Base-by-base conservation (phyloP, 805 yeast species). In the Wickerhamomyces chambardii region DNA sequence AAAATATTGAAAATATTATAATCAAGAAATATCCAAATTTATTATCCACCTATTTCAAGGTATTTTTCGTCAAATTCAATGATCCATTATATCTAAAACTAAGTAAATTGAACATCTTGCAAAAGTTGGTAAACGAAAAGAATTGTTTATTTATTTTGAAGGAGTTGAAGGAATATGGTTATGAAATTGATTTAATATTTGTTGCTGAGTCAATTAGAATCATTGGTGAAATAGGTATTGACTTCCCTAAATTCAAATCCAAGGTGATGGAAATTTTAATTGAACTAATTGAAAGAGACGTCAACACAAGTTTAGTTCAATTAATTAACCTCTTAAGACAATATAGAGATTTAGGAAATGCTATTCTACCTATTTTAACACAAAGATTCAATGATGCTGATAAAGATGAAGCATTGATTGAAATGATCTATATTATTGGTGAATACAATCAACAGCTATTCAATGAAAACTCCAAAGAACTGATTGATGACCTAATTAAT, bases 11-110 rank as follows among this genome's bases (percentile, higher is more conserved):
- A 14, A 72, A 95, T 55, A 81, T 90, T 47, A 78, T 90, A 31
- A 67, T 90, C 43, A 95, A 89, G 52, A 84, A 84, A 56, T 86
- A 84, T 56, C 97, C 98, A 5, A 70, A 68, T 33, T 66, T 90
- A 17, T 65, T 90, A 39, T 66, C 81, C 15, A 76, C 77, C 43
- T 96, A 90, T 53, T 63, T 87, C 48, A 73, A 95, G 45, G 92
- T 89, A 7, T 92, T 92, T 50, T 90, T 84, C 66, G 78, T 90
- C 53, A 87, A 87, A 57, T 87, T 74, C 63, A 82, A 78, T 55
- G 84, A 89, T 66, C 84, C 96, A 40, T 58, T 84, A 35, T 84
- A 84, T 51, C 63, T 84, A 40, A 84, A 84, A 51, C 58, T 82
- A 41, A 92, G 83, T 47, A 84, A 84, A 50, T 64, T 84, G 40